These are phyloP conservation scores for Botrytis byssoidea DNA, from an alignment of 2,329 filamentous ascomycete species.

Conservation along the genomic window DNA sequence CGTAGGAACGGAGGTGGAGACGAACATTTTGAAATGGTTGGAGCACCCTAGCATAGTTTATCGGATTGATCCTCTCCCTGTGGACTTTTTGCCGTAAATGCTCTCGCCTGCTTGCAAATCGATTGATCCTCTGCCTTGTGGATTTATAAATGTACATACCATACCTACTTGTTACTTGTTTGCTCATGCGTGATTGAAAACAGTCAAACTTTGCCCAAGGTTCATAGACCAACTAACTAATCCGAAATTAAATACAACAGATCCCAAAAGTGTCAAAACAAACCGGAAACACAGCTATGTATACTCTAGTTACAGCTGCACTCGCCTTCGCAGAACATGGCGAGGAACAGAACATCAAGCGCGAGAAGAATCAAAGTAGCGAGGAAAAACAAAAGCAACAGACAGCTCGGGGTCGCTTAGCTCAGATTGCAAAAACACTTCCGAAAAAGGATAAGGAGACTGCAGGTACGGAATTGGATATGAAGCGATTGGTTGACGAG, in stretches of 20 bases:
- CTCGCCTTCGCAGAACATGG: rapidly evolving
- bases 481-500: too few relatives aligned
- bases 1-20: background rate
- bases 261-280: background rate
- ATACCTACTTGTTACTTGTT: background rate
- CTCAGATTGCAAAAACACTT: too few relatives aligned
- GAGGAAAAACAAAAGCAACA: background rate
- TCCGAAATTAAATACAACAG: background rate
- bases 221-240: background rate
- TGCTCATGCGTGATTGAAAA: background rate
- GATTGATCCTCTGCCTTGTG: background rate
- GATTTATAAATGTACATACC: background rate
- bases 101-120: background rate
- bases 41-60: slow-evolving; percentile 4
- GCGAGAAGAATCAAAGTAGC: too few relatives aligned
- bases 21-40: background rate
- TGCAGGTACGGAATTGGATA: background rate
- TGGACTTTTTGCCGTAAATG: background rate
- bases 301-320: background rate
- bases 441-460: background rate
- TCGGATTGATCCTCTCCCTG: background rate
- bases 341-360: too few relatives aligned
- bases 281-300: rapidly evolving
- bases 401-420: background rate
- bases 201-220: background rate